phyloP scores from a whole-genome alignment of 805 yeast genomes.

The Huiozyma sinensis region DNA sequence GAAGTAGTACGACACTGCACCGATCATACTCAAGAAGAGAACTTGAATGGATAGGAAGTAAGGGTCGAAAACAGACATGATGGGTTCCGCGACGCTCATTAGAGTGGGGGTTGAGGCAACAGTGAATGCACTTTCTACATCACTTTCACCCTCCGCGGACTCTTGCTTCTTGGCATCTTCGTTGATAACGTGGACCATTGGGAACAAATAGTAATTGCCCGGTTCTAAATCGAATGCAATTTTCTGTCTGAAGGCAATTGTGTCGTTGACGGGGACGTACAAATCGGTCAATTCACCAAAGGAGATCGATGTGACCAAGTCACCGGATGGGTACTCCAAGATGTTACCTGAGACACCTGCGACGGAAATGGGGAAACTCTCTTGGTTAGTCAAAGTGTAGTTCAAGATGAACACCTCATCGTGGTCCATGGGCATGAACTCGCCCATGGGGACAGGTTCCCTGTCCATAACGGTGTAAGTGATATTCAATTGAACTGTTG shows the following conservation, averaged over 20 bases:
- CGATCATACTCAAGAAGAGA: constrained; percentile 40
- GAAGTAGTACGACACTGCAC: constrained; percentile 35
- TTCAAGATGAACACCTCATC: constrained; percentile 44
- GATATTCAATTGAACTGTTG: constrained; percentile 32
- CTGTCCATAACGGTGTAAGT: constrained; percentile 39
- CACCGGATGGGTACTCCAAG: constrained; percentile 43
- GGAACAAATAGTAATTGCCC: constrained; percentile 46
- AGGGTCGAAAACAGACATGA: constrained; percentile 63
- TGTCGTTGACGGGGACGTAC: constrained; percentile 38
- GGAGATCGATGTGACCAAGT: constrained; percentile 49
- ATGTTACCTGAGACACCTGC: constrained; percentile 64
- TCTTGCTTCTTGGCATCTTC: constrained; percentile 12
- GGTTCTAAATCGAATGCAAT: constrained; percentile 50
- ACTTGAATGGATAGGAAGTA: constrained; percentile 55
- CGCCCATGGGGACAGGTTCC: constrained; percentile 31
- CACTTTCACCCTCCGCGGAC: neutral
- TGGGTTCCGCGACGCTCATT: constrained; percentile 48
- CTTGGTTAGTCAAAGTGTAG: constrained; percentile 45
- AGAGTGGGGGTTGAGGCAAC: constrained; percentile 50
- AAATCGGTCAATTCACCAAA: constrained; percentile 55
- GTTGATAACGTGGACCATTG: constrained; percentile 44
- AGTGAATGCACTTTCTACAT: constrained; percentile 36
- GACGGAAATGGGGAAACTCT: constrained; percentile 39
- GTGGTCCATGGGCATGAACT: constrained; percentile 34
- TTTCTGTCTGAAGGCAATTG: constrained; percentile 43